phyloP scores from a whole-genome alignment of 176 grass and related monocot species.

The Eleusine coracana region DNA sequence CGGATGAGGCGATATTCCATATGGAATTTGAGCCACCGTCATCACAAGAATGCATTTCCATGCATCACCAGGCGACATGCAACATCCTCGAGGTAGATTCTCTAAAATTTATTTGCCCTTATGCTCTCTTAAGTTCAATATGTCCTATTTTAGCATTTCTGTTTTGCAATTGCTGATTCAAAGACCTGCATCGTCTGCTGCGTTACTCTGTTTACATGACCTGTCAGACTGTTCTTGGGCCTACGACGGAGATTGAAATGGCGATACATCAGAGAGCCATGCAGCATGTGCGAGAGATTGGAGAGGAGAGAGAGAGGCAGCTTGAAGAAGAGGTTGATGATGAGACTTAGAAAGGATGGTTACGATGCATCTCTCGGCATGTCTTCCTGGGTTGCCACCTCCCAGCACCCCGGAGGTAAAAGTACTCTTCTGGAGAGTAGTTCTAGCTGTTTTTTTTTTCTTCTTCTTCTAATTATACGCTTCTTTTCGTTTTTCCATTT shows the following conservation, averaged over 20 bases:
- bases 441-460: not conserved
- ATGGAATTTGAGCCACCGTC: conserved; percentile 43
- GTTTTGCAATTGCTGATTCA: not conserved
- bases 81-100: conserved; percentile 44
- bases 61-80: conserved; percentile 34
- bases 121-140: not conserved
- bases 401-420: conserved; percentile 71
- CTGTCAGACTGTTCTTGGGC: conserved; percentile 39
- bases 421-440: too few relatives aligned
- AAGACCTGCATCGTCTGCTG: not conserved
- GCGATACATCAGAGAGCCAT: conserved; percentile 51
- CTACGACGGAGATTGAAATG: conserved; percentile 39
- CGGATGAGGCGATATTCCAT: conserved; percentile 45
- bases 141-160: not conserved
- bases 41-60: conserved; percentile 10
- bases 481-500: conserved; percentile 34
- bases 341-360: conserved; percentile 68
- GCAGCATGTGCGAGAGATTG: conserved; percentile 53
- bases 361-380: conserved; percentile 67
- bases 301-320: conserved; percentile 50
- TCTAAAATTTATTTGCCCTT: not conserved
- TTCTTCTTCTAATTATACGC: not conserved
- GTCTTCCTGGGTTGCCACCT: conserved; percentile 67
- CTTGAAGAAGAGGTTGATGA: conserved; percentile 66
- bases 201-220: not conserved